Conservation (phyloP, 2,329 filamentous ascomycete species). For the Sarocladium brachiariae region DNA sequence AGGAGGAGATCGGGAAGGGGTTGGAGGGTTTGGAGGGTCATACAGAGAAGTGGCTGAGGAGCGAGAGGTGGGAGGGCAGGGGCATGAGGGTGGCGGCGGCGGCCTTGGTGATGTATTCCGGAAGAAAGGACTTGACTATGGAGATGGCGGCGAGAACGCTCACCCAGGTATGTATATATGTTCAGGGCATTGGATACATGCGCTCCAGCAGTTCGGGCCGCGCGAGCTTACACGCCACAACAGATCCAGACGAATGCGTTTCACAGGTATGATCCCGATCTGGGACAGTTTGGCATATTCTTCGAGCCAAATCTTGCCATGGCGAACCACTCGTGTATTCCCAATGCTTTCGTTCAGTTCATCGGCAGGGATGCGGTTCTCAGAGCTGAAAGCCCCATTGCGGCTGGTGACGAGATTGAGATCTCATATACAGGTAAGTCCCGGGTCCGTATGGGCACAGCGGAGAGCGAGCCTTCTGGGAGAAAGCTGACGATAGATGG, state of each 20-base stretch:
- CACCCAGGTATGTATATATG: constrained; percentile 39
- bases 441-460: background rate
- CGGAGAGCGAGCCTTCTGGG: too few relatives aligned
- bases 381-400: constrained; percentile 41
- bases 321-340: constrained; percentile 56
- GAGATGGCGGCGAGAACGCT: constrained; percentile 37
- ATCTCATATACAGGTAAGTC: constrained; percentile 54
- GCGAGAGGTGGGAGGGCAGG: constrained; percentile 34
- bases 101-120: constrained; percentile 14
- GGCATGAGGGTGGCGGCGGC: constrained; percentile 37
- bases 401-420: constrained; percentile 47
- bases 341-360: constrained; percentile 53
- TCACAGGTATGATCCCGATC: constrained; percentile 46
- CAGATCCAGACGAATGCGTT: constrained; percentile 59
- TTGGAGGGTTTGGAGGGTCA: constrained; percentile 41
- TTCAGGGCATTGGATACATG: too few relatives aligned
- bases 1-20: constrained; percentile 25
- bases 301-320: constrained; percentile 50
- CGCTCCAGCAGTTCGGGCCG: too few relatives aligned
- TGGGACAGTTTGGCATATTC: constrained; percentile 47
- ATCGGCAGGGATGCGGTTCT: constrained; percentile 43
- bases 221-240: background rate
- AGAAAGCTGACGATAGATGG: background rate
- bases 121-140: constrained; percentile 24
- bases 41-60: constrained; percentile 28